These are phyloP conservation scores for Exophiala sideris DNA, from an alignment of 2,329 filamentous ascomycete genomes.

Conservation along the genomic window DNA sequence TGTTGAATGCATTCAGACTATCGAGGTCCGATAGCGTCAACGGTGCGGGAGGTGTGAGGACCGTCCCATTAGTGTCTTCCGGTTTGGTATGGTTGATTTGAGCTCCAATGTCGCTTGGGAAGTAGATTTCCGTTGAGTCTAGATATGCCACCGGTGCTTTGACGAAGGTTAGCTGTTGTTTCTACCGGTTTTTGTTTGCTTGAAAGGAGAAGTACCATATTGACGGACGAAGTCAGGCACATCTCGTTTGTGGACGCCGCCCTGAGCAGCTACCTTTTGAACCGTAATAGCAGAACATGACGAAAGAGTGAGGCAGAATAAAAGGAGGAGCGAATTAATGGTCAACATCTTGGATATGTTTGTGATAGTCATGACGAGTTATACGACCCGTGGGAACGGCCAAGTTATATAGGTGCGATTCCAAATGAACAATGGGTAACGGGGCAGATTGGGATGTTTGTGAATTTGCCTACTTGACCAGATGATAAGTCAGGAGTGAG, in stretches of 20 bases:
- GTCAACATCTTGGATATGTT: too few species aligned
- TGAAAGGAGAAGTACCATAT: conserved; percentile 12
- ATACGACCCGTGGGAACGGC: too few species aligned
- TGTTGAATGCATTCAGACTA: conserved; percentile 43
- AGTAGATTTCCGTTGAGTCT: conserved; percentile 47
- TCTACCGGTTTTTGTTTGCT: background rate
- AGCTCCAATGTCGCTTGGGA: conserved; percentile 48
- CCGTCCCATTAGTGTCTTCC: conserved; percentile 39
- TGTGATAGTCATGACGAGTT: too few species aligned
- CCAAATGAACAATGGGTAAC: too few species aligned
- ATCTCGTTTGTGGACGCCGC: conserved; percentile 12
- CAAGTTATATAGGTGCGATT: too few species aligned
- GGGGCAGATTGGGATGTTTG: too few species aligned
- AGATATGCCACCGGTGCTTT: conserved; percentile 53
- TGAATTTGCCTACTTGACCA: too few species aligned
- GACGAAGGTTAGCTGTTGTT: background rate
- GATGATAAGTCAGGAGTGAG: background rate
- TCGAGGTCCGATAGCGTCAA: conserved; percentile 50
- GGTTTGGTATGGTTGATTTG: conserved; percentile 49
- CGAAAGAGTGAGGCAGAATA: background rate
- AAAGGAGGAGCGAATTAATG: background rate
- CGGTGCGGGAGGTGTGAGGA: conserved; percentile 38
- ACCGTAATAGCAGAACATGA: conserved; percentile 3
- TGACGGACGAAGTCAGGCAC: conserved; percentile 18
- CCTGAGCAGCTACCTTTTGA: background rate